Evolutionary conservation across 805 yeast species (phyloP), one percentile per base, ranked within the genome.

Genomic region (Wickerhamiella nectarea): DNA sequence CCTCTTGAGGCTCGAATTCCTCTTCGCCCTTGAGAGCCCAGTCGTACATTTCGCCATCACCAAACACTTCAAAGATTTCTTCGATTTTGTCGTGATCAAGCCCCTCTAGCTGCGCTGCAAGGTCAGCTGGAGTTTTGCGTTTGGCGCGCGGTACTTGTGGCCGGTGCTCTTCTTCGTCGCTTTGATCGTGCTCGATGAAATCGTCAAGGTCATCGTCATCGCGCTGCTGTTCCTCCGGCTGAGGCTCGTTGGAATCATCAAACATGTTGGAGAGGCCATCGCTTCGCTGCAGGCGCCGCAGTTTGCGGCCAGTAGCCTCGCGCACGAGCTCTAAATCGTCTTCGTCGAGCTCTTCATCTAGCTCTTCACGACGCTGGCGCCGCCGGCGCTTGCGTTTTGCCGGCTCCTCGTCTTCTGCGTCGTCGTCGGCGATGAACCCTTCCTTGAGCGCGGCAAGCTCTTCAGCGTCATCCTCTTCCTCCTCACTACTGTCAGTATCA

Each of bases 111-210:
- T 55, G 51, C 18, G 51, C 41, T 18, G 58, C 55, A 4, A 54
- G 45, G n/a, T 51, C 50, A 21, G 45, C 43, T 9, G 36, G 48
- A 8, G 45, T 34, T 35, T 45, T 36, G 36, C 18, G 31, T 41
- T 47, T 25, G 34, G 44, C 26, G 28, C 46, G 45, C 44, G 38
- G 41, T 36, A 46, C 41, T 39, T 44, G 15, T 46, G 41, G 29
- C 38, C 41, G 45, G 45, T 28, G 75, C 86, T 86, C 56, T 20
- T 47, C 94, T 53, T 85, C 96, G 7, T 93, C 83, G 56, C 81
- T 80, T 60, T 87, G 96, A 62, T 91, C 98, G 48, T 89, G 96
- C 63, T 89, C 98, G 53, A 91, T 91, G 64, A 91, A 91, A 58
- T 87, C 98, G 59, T 86, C 98, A 54, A 89, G 76, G 61, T 91